These are phyloP conservation scores for Phaffia tasmanica DNA, from an alignment of 768 basidiomycete genomes.

Conservation along the genomic window DNA sequence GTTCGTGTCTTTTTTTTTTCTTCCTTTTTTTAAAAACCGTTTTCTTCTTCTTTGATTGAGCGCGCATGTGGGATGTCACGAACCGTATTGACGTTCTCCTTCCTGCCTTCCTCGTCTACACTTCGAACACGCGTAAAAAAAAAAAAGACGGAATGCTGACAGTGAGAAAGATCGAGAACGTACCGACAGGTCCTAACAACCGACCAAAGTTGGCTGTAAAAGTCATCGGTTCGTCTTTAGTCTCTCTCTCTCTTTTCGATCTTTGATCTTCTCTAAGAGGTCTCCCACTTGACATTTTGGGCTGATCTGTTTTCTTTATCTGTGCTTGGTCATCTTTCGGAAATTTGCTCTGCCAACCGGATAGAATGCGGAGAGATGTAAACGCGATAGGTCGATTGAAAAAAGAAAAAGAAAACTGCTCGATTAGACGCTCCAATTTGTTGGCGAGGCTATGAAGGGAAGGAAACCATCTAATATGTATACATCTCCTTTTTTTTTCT, in stretches of 20 bases:
- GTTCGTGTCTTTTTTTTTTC: conserved; percentile 3
- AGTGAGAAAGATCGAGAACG: conserved; percentile 89
- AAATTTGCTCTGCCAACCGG: neutral
- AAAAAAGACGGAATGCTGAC: conserved; percentile 76
- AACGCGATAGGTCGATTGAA: no score
- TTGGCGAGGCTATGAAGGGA: neutral
- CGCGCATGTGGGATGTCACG: neutral
- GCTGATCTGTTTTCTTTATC: neutral
- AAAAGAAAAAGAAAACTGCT: neutral
- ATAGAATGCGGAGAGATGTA: conserved; percentile 21
- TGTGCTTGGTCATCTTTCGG: no score
- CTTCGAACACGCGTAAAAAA: neutral
- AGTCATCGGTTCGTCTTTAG: conserved; percentile 54
- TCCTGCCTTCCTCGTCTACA: neutral
- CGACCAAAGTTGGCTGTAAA: conserved; percentile 78
- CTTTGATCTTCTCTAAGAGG: neutral
- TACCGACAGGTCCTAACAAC: conserved; percentile 76
- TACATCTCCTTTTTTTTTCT: neutral
- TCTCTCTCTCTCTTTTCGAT: neutral
- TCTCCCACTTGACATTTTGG: neutral
- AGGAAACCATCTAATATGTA: conserved; percentile 1
- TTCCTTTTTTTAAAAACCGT: conserved; percentile 36
- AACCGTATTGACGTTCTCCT: no score
- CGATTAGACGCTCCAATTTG: neutral
- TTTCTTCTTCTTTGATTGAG: conserved; percentile 4